Evolutionary conservation across 75 land plant species (phyloP).

Genomic region (Selaginella tamariscina): DNA sequence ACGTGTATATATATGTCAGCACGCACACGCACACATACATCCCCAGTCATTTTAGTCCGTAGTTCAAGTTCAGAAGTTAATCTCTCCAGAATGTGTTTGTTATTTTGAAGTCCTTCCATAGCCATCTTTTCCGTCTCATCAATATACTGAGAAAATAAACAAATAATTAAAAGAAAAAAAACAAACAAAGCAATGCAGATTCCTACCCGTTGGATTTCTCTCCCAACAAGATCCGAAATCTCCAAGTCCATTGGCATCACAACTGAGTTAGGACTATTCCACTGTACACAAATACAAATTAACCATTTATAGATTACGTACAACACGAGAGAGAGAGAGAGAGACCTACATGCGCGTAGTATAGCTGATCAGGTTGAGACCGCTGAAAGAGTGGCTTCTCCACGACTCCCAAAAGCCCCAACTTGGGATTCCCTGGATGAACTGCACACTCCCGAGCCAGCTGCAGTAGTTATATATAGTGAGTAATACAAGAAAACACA

Average conservation of each 20-base stretch:
- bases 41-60: slow-evolving; percentile 57
- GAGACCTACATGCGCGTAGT: neutral
- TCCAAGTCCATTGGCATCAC: neutral
- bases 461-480: slow-evolving; percentile 1
- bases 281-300: neutral
- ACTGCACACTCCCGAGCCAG: neutral
- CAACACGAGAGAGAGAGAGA: too few species aligned
- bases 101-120: slow-evolving; percentile 46
- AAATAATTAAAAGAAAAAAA: neutral
- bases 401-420: neutral
- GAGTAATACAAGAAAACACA: neutral
- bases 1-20: too few species aligned
- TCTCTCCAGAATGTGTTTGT: slow-evolving; percentile 51
- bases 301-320: too few species aligned
- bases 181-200: neutral
- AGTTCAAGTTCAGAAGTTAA: slow-evolving; percentile 45
- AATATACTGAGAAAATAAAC: slow-evolving; percentile 40
- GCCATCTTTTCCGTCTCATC: slow-evolving; percentile 85
- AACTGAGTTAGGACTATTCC: neutral
- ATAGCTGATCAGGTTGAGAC: neutral
- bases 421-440: neutral
- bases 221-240: neutral
- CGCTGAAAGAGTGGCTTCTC: neutral
- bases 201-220: neutral
- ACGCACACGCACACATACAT: slow-evolving; percentile 42